Evolutionary conservation across 257 asterid species (phyloP).

Genomic region (Solanum dulcamara): DNA sequence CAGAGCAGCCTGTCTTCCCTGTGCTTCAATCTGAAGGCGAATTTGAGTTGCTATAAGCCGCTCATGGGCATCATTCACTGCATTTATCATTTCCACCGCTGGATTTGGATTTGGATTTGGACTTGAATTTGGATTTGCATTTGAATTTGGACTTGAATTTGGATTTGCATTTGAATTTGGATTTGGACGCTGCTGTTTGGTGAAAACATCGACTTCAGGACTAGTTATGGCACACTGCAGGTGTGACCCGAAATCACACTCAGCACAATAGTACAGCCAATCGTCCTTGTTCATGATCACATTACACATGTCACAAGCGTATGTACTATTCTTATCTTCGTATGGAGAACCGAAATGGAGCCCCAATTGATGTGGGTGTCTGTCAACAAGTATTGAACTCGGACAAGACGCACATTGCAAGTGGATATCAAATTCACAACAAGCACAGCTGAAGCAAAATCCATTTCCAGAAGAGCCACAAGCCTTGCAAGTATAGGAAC

Average conservation of each 20-base stretch:
- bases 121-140: background rate
- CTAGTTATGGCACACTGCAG: background rate
- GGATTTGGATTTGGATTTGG: background rate
- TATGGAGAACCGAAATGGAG: constrained; percentile 6
- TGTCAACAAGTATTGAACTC: background rate
- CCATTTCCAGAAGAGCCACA: constrained; percentile 11
- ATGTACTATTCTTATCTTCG: background rate
- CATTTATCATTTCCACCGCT: background rate
- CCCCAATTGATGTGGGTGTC: constrained; percentile 11
- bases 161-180: background rate
- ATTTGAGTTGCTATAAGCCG: background rate
- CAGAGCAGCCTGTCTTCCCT: background rate
- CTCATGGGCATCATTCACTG: background rate
- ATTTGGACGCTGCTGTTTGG: background rate
- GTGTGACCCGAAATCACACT: constrained; percentile 17
- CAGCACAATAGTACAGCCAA: constrained; percentile 16
- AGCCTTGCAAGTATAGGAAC: constrained; percentile 12
- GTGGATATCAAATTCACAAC: constrained; percentile 22
- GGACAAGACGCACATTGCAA: constrained; percentile 10
- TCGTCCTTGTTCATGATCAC: background rate
- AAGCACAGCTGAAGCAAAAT: constrained; percentile 16
- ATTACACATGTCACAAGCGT: constrained; percentile 5
- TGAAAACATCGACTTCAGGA: background rate
- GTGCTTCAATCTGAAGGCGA: background rate
- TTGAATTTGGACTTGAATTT: background rate